Conservation (phyloP, 148 eudicot genomes). For the Talinum fruticosum region DNA sequence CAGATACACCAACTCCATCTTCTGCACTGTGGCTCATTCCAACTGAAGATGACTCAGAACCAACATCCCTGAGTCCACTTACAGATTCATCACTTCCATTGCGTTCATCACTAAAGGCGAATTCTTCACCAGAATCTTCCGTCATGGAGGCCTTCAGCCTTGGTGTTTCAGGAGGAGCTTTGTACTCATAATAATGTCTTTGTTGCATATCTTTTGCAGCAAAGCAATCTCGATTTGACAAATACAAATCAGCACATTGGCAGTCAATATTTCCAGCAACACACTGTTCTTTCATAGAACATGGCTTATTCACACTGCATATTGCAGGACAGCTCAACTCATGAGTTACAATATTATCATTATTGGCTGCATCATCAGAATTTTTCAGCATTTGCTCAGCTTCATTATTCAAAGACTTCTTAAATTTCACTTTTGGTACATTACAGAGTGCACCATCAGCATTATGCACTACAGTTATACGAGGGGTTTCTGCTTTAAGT, state of each 20-base stretch:
- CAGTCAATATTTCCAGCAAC: constrained; percentile 9
- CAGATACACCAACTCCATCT: constrained; percentile 20
- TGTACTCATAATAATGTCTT: constrained; percentile 5
- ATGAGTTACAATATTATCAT: constrained; percentile 2
- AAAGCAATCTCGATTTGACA: constrained; percentile 12
- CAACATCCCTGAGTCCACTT: constrained; percentile 6
- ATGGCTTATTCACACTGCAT: constrained; percentile 6
- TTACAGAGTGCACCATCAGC: constrained; percentile 29
- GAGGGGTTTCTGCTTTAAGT: constrained; percentile 34
- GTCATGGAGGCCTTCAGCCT: constrained; percentile 1
- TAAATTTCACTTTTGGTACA: constrained; percentile 31
- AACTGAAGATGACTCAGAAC: background rate
- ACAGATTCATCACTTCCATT: constrained; percentile 11
- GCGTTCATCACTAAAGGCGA: background rate
- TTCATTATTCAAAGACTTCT: constrained; percentile 19
- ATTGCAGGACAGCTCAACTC: constrained; percentile 10
- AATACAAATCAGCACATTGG: constrained; percentile 18
- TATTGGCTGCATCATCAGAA: constrained; percentile 16
- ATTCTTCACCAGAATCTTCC: constrained; percentile 6
- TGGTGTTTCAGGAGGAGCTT: constrained; percentile 5
- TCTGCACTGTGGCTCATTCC: constrained; percentile 5
- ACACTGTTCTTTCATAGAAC: background rate
- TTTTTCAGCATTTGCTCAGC: constrained; percentile 21
- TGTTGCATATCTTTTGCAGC: constrained; percentile 10
- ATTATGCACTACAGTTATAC: constrained; percentile 35